Base-by-base conservation (phyloP, 805 yeast genomes). In the Suhomyces sp. region DNA sequence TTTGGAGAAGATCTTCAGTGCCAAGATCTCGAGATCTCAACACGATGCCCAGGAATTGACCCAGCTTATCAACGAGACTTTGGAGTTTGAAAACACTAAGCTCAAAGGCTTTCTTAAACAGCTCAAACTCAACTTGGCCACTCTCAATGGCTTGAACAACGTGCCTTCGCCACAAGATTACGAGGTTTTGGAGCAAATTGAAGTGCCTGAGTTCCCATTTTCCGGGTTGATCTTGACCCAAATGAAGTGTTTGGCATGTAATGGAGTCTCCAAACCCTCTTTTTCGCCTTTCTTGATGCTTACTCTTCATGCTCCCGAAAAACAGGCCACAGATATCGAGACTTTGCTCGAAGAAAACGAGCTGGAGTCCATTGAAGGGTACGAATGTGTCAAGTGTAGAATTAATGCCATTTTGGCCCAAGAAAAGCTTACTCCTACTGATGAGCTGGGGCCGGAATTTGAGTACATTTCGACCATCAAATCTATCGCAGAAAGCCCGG, bases 31-130 rank as follows among this genome's bases (percentile, higher is more conserved):
- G 2, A 73, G 87, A 33, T 82, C 81, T 44, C 99, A 94, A 66
- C 96, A 93, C 62, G 99, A 93, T 71, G 97, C 98, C 0, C 97
- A 94, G 60, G 99, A 93, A 62, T 76, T 94, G 56, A 80, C 93
- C 27, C 96, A 90, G 64, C 69, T 89, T 48, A 77, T 92, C 19
- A 71, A 93, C 20, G 96, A 92, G 60, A 85, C 93, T 0, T 72
- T 94, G 47, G 84, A 86, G 47, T 78, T 77, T 50, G 97, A 93
- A 63, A 76, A 80, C 57, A 60, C 72, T 8, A 69, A 68, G 43
- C 53, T 84, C 45, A 67, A 64, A 31, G 72, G 69, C 46, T 72
- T 71, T 46, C 57, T 69, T 33, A 59, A 58, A 47, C 41, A 39
- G 25, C 17, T 54, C 35, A 43, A 35, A n/a, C 29, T 17, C 22